phyloP scores from a whole-genome alignment of 345 rosid species.

The Leavenworthia alabamica region DNA sequence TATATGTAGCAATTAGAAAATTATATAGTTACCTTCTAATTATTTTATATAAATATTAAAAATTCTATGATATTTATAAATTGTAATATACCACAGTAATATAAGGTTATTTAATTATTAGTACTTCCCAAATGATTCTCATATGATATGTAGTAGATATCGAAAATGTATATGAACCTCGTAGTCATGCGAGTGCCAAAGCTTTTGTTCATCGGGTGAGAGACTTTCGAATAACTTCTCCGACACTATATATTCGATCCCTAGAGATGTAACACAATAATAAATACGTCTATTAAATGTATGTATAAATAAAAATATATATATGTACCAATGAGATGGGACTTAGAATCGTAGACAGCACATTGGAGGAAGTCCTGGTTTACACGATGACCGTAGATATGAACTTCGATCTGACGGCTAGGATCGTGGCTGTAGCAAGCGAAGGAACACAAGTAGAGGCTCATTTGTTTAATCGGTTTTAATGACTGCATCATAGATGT shows the following conservation, averaged over 20 bases:
- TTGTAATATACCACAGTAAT: too few species aligned
- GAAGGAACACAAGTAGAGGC: slow-evolving; percentile 65
- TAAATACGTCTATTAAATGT: too few species aligned
- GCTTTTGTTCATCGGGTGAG: slow-evolving; percentile 63
- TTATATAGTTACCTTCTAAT: too few species aligned
- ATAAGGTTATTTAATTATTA: too few species aligned
- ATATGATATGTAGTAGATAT: too few species aligned
- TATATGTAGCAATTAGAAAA: too few species aligned
- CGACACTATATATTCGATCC: slow-evolving; percentile 67
- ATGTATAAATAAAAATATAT: too few species aligned
- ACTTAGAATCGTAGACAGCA: slow-evolving; percentile 61
- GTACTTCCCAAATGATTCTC: too few species aligned
- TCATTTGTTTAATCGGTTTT: slow-evolving; percentile 57
- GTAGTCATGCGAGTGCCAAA: slow-evolving; percentile 88
- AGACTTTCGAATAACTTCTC: slow-evolving; percentile 53
- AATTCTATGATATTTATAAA: too few species aligned
- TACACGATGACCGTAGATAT: slow-evolving; percentile 55
- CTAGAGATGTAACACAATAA: too few species aligned
- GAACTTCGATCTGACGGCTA: slow-evolving; percentile 66
- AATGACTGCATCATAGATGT: slow-evolving; percentile 59
- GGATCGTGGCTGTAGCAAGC: slow-evolving; percentile 73
- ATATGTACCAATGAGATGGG: slow-evolving; percentile 52
- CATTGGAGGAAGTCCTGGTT: slow-evolving; percentile 82
- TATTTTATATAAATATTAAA: too few species aligned
- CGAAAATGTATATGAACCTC: slow-evolving; percentile 40